Evolutionary conservation across 495 filamentous ascomycete species (phyloP).

Genomic region (Penicillium canariense): DNA sequence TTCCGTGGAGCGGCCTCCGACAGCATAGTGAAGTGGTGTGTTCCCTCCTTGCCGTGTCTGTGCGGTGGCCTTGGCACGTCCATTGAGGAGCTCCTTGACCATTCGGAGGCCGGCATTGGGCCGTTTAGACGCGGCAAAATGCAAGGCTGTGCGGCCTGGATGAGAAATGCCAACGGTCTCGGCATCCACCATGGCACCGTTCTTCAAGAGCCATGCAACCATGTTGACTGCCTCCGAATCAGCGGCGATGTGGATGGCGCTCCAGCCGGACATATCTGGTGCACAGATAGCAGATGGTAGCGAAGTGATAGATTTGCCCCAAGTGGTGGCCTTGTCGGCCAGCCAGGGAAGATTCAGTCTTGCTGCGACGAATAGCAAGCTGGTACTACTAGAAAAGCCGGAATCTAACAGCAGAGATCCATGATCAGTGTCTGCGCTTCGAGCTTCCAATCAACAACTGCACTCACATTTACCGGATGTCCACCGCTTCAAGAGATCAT

Average conservation of each 20-base stretch:
- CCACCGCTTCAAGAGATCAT: background rate
- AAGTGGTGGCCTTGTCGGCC: background rate
- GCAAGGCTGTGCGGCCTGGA: background rate
- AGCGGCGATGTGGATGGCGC: background rate
- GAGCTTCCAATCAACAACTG: background rate
- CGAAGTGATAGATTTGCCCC: background rate
- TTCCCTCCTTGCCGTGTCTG: background rate
- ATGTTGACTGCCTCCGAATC: background rate
- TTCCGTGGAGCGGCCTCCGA: background rate
- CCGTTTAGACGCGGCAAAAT: background rate
- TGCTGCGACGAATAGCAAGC: background rate
- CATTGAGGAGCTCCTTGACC: background rate
- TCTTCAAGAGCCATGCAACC: background rate
- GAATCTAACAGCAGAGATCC: background rate
- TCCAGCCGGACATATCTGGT: background rate
- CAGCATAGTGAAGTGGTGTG: background rate
- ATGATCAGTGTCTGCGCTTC: background rate
- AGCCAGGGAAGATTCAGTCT: background rate
- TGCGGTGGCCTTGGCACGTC: background rate
- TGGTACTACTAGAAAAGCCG: background rate
- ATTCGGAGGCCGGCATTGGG: background rate
- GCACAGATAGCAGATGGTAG: background rate
- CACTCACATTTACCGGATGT: background rate
- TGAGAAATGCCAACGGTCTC: background rate
- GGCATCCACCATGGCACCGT: background rate